Conservation (phyloP, 352 stramenopile genomes). For the Phytopythium litorale region DNA sequence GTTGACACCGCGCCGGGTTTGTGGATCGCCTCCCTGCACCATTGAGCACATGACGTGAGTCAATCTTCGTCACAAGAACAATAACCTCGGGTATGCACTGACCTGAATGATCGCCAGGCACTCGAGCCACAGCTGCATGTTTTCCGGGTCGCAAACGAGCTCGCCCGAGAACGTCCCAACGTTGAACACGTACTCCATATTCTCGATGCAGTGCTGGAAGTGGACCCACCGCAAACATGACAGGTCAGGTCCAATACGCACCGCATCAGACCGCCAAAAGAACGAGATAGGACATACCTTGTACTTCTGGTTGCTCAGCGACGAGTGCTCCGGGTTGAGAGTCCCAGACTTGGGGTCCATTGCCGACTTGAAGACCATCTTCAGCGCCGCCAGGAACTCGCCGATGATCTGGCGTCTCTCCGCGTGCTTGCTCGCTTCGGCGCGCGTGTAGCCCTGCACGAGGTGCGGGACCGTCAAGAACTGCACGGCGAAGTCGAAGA, state of each 20-base stretch:
- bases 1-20: slow-evolving; percentile 62
- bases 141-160: slow-evolving; percentile 65
- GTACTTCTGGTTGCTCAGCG: slow-evolving; percentile 83
- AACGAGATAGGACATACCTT: slow-evolving; percentile 40
- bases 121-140: slow-evolving; percentile 68
- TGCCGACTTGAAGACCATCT: slow-evolving; percentile 58
- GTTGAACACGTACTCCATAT: slow-evolving; percentile 86
- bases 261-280: background rate
- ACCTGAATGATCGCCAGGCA: slow-evolving; percentile 71
- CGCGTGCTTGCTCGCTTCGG: slow-evolving; percentile 40
- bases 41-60: slow-evolving; percentile 12
- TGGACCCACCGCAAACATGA: background rate
- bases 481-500: slow-evolving; percentile 88
- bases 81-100: background rate
- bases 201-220: slow-evolving; percentile 78
- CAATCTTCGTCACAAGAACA: background rate
- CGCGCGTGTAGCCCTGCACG: slow-evolving; percentile 69
- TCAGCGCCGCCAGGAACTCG: slow-evolving; percentile 55
- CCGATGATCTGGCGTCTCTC: slow-evolving; percentile 57
- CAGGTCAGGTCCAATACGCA: background rate
- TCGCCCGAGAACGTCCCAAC: slow-evolving; percentile 72
- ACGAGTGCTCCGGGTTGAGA: slow-evolving; percentile 74
- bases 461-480: slow-evolving; percentile 82
- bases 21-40: slow-evolving; percentile 64
- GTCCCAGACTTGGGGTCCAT: slow-evolving; percentile 30